phyloP scores from a whole-genome alignment of 176 grass and related monocot genomes.

The Thalia dealbata region DNA sequence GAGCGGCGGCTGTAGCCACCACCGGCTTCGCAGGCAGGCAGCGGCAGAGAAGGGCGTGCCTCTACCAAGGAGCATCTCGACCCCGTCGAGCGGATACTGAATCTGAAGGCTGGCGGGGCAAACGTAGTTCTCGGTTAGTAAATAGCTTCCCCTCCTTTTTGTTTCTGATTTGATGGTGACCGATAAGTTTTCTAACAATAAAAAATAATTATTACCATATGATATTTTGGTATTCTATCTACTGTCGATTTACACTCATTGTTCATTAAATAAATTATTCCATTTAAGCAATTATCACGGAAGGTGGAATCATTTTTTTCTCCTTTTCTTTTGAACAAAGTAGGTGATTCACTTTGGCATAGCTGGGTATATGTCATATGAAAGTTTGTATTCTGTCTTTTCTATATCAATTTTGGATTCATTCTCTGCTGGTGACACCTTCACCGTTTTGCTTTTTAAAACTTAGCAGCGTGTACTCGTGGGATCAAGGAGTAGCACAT shows the following conservation, averaged over 20 bases:
- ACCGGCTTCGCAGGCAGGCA: not conserved
- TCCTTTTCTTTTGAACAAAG: too few species aligned
- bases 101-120: constrained; percentile 31
- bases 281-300: too few species aligned
- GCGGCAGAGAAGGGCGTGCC: constrained; percentile 35
- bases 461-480: constrained; percentile 43
- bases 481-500: constrained; percentile 18
- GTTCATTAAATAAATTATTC: too few species aligned
- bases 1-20: not conserved
- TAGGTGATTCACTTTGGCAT: too few species aligned
- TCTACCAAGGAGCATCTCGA: constrained; percentile 75
- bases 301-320: too few species aligned
- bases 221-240: too few species aligned
- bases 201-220: too few species aligned
- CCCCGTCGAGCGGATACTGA: constrained; percentile 71
- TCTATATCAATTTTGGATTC: too few species aligned
- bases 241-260: too few species aligned
- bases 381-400: too few species aligned
- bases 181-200: not conserved
- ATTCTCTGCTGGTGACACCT: too few species aligned
- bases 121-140: constrained; percentile 24
- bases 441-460: constrained; percentile 4
- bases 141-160: not conserved
- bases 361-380: too few species aligned
- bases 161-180: not conserved